phyloP scores from a whole-genome alignment of 805 yeast species.

The Sungouiozyma ichnusensis region DNA sequence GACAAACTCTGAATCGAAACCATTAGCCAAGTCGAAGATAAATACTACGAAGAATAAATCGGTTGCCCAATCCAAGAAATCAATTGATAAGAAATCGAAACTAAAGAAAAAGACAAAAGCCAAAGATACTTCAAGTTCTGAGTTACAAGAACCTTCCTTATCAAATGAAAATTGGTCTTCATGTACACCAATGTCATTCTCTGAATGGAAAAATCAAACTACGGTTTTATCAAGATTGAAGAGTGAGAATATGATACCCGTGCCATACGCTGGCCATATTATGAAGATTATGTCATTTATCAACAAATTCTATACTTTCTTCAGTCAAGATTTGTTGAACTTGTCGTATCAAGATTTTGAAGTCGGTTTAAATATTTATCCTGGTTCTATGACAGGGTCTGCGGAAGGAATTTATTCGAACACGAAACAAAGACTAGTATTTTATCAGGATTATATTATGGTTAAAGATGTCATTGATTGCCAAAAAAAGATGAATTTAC shows the following conservation, averaged over 20 bases:
- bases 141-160: constrained; percentile 16
- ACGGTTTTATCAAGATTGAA: constrained; percentile 14
- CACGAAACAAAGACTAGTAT: constrained; percentile 3
- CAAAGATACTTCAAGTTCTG: constrained; percentile 4
- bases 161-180: constrained; percentile 20
- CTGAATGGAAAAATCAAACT: constrained; percentile 14
- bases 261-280: constrained; percentile 16
- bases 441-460: constrained; percentile 17
- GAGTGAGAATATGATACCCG: constrained; percentile 13
- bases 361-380: constrained; percentile 18
- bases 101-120: constrained; percentile 6
- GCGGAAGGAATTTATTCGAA: constrained; percentile 9
- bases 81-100: constrained; percentile 6
- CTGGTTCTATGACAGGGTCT: constrained; percentile 10
- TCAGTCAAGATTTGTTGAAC: constrained; percentile 14
- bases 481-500: constrained; percentile 19
- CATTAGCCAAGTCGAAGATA: constrained; percentile 5
- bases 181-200: constrained; percentile 14
- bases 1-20: background rate
- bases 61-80: constrained; percentile 5
- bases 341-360: constrained; percentile 20
- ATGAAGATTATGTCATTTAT: constrained; percentile 16
- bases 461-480: constrained; percentile 14
- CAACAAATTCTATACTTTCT: constrained; percentile 13
- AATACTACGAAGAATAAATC: constrained; percentile 2